Evolutionary conservation across 345 rosid genomes (phyloP), one percentile per base, ranked within the genome.

Genomic region (Salix viminalis): DNA sequence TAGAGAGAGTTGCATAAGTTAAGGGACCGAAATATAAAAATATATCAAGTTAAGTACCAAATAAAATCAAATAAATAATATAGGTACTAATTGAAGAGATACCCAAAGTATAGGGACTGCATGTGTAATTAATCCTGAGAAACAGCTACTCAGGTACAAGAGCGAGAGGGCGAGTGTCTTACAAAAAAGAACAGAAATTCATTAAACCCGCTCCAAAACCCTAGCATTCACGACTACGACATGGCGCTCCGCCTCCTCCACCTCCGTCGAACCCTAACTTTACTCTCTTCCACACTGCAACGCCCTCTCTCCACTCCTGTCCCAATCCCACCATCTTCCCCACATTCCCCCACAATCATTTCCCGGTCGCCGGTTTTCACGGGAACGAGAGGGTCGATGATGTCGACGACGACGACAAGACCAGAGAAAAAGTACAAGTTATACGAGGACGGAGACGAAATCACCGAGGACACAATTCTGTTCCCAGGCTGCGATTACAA

Each of bases 401-500:
- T 67, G 15, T 52, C 74, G 4, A 21, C 62, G n/a, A 67, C 80
- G 60, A 78, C 62, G 24, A 26, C 28, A 0, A 9, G 24, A 10
- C 26, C 13, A 58, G 62, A 70, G 50, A 70, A 76, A 1, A 23
- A 66, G 72, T 79, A 77, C 60, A 87, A 84, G 69, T 66, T 89
- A 12, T 89, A 88, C 83, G 78, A 88, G 39, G 94, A 89, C 44
- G 94, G 90, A 6, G 95, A 92, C 71, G 90, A 92, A 73, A 89
- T 96, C 13, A 91, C 92, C 2, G 90, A 87, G 61, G 92, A 90
- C 30, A 92, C 91, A 16, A 79, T 93, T 2, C 85, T 93, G 14
- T 92, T 96, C 71, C 93, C 90, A 80, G 98, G 98, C 18, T 92
- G 95, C 73, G 99, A 94, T 79, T 91, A 83, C 66, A 90, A 93